A percentile compares a stretch with the other conserved stretches of the same genome.
phyloP scores from a whole-genome alignment of 192 early-diverging fungal genomes.

The Lunasporangiospora selenospora region DNA sequence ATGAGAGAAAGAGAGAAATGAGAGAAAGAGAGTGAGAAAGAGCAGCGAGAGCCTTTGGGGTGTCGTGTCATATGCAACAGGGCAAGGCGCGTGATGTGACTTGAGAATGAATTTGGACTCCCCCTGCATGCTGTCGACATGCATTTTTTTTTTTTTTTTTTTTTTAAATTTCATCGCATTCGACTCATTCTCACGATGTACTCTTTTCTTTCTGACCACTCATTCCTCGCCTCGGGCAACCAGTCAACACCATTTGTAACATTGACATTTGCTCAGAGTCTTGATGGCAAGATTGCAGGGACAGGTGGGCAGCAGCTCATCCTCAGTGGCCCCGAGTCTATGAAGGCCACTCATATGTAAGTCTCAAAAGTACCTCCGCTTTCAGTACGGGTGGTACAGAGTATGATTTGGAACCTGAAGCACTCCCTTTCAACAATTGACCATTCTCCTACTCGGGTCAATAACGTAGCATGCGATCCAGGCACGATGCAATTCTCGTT shows the following conservation, averaged over 20 bases:
- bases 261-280: slow-evolving; percentile 89
- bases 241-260: slow-evolving; percentile 62
- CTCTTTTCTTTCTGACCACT: slow-evolving; percentile 10
- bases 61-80: no score
- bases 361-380: background rate
- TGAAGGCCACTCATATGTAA: slow-evolving; percentile 82
- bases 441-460: background rate
- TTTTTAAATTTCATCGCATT: background rate
- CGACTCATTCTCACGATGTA: slow-evolving; percentile 3
- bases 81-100: no score
- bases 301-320: slow-evolving; percentile 60
- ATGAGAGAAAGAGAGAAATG: background rate
- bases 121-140: no score
- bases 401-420: no score
- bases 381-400: background rate
- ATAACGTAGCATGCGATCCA: slow-evolving; percentile 66
- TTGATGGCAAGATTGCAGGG: slow-evolving; percentile 82
- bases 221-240: slow-evolving; percentile 1
- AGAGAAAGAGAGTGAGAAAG: background rate
- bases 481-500: slow-evolving; percentile 86
- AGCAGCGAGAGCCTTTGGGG: no score
- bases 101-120: no score
- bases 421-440: background rate
- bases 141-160: background rate
- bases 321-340: slow-evolving; percentile 76